Conservation (phyloP, 75 land plant genomes). For the Picea sitchensis region DNA sequence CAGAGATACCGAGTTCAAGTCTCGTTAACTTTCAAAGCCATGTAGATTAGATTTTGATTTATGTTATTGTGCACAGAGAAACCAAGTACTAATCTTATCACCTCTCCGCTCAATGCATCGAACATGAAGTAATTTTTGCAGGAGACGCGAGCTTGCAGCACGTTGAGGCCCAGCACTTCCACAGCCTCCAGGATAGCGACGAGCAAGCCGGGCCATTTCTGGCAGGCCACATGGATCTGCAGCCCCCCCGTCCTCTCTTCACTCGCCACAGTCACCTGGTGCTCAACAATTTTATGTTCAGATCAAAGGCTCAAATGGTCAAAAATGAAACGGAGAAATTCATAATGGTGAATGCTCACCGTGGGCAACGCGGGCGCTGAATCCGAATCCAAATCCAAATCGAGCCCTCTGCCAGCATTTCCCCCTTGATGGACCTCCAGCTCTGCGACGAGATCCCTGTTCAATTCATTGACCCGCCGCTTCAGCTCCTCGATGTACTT, state of each 20-base stretch:
- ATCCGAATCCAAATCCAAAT: too few species aligned
- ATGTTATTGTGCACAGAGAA: too few species aligned
- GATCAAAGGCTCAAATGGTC: background rate
- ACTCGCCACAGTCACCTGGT: constrained; percentile 45
- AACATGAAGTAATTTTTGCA: constrained; percentile 45
- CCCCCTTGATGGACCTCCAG: background rate
- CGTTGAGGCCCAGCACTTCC: constrained; percentile 51
- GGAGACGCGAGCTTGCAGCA: constrained; percentile 58
- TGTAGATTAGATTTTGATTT: too few species aligned
- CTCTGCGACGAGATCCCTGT: constrained; percentile 14
- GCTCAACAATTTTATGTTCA: background rate
- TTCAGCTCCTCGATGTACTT: constrained; percentile 46
- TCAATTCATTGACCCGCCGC: constrained; percentile 26
- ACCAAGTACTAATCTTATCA: constrained; percentile 1
- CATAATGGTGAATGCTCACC: background rate
- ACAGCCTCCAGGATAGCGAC: constrained; percentile 55
- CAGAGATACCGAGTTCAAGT: background rate
- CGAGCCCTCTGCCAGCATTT: too few species aligned
- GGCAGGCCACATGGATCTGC: constrained; percentile 40
- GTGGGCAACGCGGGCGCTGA: background rate
- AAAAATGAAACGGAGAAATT: background rate
- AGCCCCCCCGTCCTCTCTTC: constrained; percentile 41
- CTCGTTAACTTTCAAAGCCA: background rate
- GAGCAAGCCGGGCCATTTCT: constrained; percentile 44
- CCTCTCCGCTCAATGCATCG: constrained; percentile 57